Conservation (phyloP, 2,329 filamentous ascomycete genomes). For the Hymenoscyphus albidus region DNA sequence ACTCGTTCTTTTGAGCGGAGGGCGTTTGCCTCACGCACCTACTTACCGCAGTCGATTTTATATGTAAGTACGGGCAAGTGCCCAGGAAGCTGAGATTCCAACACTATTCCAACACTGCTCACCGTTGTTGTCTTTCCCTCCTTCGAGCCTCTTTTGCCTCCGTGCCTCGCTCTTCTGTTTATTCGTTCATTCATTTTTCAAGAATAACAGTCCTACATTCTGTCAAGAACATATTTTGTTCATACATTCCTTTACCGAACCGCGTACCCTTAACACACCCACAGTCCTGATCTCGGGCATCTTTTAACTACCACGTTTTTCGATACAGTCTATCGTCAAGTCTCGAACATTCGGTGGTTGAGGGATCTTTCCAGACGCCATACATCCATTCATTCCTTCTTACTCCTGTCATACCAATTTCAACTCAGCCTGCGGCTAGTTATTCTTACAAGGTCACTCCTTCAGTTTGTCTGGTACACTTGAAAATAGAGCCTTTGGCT, state of each 20-base stretch:
- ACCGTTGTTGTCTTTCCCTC: constrained; percentile 1
- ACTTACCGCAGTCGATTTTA: neutral
- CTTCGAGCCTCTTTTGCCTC: neutral
- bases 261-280: neutral
- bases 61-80: neutral
- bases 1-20: neutral
- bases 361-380: neutral
- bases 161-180: constrained; percentile 1
- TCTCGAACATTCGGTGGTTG: neutral
- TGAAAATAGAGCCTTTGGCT: neutral
- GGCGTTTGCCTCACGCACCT: neutral
- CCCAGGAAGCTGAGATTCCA: neutral
- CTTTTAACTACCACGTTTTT: neutral
- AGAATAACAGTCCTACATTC: neutral
- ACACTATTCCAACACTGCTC: neutral
- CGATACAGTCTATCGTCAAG: neutral
- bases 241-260: constrained; percentile 1
- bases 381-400: neutral
- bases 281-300: neutral
- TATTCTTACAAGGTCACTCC: neutral
- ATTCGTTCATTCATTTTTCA: neutral
- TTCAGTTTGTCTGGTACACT: constrained; percentile 3
- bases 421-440: neutral
- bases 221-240: constrained; percentile 2
- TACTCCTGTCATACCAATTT: neutral